Conservation (phyloP, 768 basidiomycete genomes). For the Macrocybe gigantea region DNA sequence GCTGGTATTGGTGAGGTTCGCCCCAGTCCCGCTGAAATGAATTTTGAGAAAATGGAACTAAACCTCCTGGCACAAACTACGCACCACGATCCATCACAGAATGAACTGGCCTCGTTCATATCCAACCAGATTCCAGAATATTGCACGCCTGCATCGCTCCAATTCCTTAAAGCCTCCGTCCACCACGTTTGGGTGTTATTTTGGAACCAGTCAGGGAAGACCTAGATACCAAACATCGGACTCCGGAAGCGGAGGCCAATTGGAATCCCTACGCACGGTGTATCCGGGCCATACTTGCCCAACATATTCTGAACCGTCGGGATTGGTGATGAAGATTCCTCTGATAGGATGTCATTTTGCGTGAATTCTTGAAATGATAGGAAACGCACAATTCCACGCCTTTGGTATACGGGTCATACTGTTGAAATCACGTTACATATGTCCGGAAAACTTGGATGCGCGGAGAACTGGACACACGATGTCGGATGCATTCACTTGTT, state of each 20-base stretch:
- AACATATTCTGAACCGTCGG: constrained; percentile 64
- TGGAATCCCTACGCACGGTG: constrained; percentile 35
- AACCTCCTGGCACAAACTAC: constrained; percentile 4
- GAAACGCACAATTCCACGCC: constrained; percentile 50
- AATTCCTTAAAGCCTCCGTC: constrained; percentile 54
- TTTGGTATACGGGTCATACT: constrained; percentile 65
- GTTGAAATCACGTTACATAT: not conserved
- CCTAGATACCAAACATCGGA: constrained; percentile 19
- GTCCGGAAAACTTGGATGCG: not conserved
- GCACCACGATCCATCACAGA: constrained; percentile 57
- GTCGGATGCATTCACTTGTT: constrained; percentile 54
- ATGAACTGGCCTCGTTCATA: constrained; percentile 65
- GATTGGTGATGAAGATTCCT: constrained; percentile 71
- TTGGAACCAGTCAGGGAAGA: constrained; percentile 60
- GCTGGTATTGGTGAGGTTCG: constrained; percentile 48
- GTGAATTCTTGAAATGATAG: not conserved
- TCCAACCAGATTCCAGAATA: constrained; percentile 66
- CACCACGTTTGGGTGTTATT: constrained; percentile 50
- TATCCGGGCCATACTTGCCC: constrained; percentile 79
- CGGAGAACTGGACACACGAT: constrained; percentile 34
- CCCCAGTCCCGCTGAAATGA: constrained; percentile 46
- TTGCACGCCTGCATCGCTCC: constrained; percentile 46
- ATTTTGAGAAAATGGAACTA: constrained; percentile 5
- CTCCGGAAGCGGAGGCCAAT: not conserved
- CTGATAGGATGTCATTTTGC: constrained; percentile 22